phyloP scores from a whole-genome alignment of 768 basidiomycete species.

The Xerocomus spinulosus region DNA sequence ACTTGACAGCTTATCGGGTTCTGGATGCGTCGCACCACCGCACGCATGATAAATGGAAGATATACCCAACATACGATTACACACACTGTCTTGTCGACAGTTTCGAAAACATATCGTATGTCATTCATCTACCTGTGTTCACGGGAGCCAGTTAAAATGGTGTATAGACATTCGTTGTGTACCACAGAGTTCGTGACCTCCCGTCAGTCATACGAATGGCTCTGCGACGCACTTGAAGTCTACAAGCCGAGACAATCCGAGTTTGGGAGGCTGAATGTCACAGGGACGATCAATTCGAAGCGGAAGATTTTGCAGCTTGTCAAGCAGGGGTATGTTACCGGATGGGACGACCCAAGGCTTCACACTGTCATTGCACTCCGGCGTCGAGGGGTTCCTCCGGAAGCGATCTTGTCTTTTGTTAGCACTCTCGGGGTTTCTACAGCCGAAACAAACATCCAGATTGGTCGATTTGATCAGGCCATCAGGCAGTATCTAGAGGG shows the following conservation, averaged over 20 bases:
- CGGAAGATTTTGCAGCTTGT: constrained; percentile 91
- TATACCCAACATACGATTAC: constrained; percentile 98
- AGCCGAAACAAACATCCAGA: constrained; percentile 76
- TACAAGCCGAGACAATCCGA: constrained; percentile 98
- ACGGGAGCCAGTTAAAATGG: neutral
- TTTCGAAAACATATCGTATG: constrained; percentile 98
- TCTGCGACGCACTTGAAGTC: constrained; percentile 94
- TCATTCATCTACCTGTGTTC: constrained; percentile 15
- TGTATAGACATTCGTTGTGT: constrained; percentile 85
- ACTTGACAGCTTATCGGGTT: constrained; percentile 93
- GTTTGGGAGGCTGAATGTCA: constrained; percentile 87
- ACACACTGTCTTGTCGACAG: constrained; percentile 98
- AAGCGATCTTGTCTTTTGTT: constrained; percentile 91
- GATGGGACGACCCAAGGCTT: constrained; percentile 97
- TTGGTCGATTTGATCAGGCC: constrained; percentile 83
- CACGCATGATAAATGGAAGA: constrained; percentile 89
- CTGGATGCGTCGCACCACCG: constrained; percentile 89
- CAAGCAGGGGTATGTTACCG: constrained; percentile 74
- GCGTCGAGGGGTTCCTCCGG: constrained; percentile 93
- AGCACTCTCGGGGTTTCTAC: constrained; percentile 93
- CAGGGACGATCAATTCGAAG: constrained; percentile 96
- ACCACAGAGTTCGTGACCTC: constrained; percentile 95
- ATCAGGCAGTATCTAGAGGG: constrained; percentile 88
- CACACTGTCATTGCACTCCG: constrained; percentile 96
- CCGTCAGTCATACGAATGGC: constrained; percentile 97